Conservation (phyloP, 805 yeast genomes). For the Candida insectalens region DNA sequence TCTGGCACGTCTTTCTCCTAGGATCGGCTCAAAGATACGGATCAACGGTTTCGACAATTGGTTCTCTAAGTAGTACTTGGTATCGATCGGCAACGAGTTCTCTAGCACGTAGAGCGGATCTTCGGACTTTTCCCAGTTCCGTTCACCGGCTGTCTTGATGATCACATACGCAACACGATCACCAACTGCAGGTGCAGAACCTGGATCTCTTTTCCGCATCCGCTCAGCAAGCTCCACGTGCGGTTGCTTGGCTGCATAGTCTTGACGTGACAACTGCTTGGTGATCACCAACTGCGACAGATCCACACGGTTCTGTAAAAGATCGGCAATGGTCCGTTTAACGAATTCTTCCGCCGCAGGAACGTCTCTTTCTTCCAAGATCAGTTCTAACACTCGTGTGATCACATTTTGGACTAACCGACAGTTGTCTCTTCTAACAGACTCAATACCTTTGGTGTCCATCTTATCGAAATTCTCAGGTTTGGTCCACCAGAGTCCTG, state of each 20-base stretch:
- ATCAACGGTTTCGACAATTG: slow-evolving; percentile 86
- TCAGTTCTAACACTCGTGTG: slow-evolving; percentile 77
- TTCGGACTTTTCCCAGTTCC: slow-evolving; percentile 91
- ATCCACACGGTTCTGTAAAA: slow-evolving; percentile 85
- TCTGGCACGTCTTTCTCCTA: slow-evolving; percentile 78
- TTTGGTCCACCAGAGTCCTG: slow-evolving; percentile 93
- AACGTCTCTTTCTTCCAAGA: slow-evolving; percentile 82
- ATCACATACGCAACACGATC: slow-evolving; percentile 98
- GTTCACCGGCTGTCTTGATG: slow-evolving; percentile 70
- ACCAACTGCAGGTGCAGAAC: slow-evolving; percentile 94
- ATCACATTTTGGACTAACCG: slow-evolving; percentile 89
- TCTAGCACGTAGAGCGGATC: slow-evolving; percentile 93
- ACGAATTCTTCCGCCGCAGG: slow-evolving; percentile 78
- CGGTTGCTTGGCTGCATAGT: slow-evolving; percentile 94
- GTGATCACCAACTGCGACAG: slow-evolving; percentile 90
- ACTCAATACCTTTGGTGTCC: slow-evolving; percentile 98
- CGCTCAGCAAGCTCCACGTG: slow-evolving; percentile 94
- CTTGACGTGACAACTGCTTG: slow-evolving; percentile 80
- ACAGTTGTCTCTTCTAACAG: slow-evolving; percentile 97
- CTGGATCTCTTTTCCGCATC: slow-evolving; percentile 93
- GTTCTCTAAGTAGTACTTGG: slow-evolving; percentile 86
- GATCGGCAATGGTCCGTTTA: slow-evolving; percentile 78
- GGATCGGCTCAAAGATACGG: slow-evolving; percentile 90
- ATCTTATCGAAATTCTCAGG: slow-evolving; percentile 90
- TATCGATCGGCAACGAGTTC: slow-evolving; percentile 86